Base-by-base conservation (phyloP, 371 early-diverging fungal species). In the Apophysomyces sp. region DNA sequence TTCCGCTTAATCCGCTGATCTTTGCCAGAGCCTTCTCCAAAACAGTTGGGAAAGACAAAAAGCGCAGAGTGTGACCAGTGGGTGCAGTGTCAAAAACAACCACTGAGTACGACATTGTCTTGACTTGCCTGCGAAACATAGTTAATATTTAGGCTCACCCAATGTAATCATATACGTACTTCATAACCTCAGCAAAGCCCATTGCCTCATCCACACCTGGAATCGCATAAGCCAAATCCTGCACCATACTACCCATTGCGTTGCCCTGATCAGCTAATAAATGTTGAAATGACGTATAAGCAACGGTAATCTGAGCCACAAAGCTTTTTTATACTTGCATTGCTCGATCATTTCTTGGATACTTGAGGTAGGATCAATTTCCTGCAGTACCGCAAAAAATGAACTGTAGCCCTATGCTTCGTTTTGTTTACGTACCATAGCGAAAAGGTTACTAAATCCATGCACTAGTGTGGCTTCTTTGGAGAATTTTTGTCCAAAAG, bases 171-270 rank as follows among this genome's bases (percentile, higher is more conserved):
- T 11, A 16, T 13, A 68, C 84, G 36, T 82, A 92, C 89, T 98
- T 98, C 98, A 98, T 98, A 28, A 98, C 98, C 74, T 97, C 97
- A 27, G 98, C 98, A 78, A 99, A 98, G 53, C 95, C 94, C 98
- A 98, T 98, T 15, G 99, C 99, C 78, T 99, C 99, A 76, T 99
- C 99, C 5, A 99, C 96, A 77, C 98, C 98, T 29, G 98, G 98
- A 74, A 98, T 96, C 32, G 97, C 94, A 74, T 95, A 96, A 9
- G 96, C 96, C 65, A 97, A 85, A 74, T 97, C 97, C 77, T 96
- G 94, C 86, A 98, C 89, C 81, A 94, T 92, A 49, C 89, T 83
- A 55, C 89, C 89, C 89, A 92, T 92, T 26, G 89, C 91, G 59
- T 89, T 87, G 61, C 87, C 90, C 60, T 87, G 87, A 66, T 89